phyloP scores from a whole-genome alignment of 169 alveolate species.

The Plasmodium vivax region DNA sequence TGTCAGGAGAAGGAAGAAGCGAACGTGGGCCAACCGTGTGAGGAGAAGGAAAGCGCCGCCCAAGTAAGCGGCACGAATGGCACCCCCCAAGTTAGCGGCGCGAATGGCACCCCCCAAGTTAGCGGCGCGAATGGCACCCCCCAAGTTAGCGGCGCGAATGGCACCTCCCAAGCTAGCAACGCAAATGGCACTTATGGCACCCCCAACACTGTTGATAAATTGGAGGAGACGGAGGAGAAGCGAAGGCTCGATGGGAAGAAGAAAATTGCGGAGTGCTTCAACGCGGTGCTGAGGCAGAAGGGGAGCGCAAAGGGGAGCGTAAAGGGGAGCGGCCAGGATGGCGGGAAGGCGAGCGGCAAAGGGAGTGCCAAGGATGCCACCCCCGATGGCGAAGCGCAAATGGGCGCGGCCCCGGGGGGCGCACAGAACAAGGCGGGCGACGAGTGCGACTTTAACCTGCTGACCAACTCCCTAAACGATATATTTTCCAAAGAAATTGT shows the following conservation, averaged over 20 bases:
- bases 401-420: neutral
- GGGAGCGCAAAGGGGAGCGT: neutral
- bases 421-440: conserved; percentile 9
- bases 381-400: neutral
- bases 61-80: neutral
- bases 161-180: too few relatives aligned
- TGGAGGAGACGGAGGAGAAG: neutral
- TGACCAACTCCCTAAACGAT: conserved; percentile 61
- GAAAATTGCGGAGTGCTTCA: neutral
- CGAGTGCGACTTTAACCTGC: conserved; percentile 50
- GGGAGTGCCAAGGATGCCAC: too few relatives aligned
- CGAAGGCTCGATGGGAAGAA: neutral
- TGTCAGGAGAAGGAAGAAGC: neutral
- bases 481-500: conserved; percentile 73
- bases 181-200: too few relatives aligned
- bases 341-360: neutral
- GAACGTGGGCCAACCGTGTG: neutral
- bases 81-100: too few relatives aligned
- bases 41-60: neutral
- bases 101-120: too few relatives aligned
- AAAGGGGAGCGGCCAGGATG: too few relatives aligned
- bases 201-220: neutral
- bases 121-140: too few relatives aligned
- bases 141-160: too few relatives aligned
- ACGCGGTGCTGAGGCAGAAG: neutral